A percentile compares a stretch with the other conserved stretches of the same genome.
Evolutionary conservation across 2,329 filamentous ascomycete species (phyloP).

Genomic region (Pestalotiopsis sp.): DNA sequence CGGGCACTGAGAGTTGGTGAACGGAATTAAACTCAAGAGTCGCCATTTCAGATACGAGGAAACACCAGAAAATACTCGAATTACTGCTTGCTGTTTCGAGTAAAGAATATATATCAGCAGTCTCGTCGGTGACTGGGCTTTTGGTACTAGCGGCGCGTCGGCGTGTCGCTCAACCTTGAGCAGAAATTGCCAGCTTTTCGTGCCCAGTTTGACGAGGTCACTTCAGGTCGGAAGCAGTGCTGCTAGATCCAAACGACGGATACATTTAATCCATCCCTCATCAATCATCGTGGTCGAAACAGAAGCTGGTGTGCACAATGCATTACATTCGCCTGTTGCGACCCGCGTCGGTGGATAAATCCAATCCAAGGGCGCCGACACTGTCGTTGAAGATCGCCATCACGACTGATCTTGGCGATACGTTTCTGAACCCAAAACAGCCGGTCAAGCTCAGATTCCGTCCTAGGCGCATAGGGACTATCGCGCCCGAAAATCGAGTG

Average conservation of each 20-base stretch:
- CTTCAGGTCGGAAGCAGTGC: no score
- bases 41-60: no score
- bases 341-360: constrained; percentile 41
- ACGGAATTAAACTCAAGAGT: background rate
- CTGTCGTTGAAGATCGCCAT: constrained; percentile 52
- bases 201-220: no score
- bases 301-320: constrained; percentile 37
- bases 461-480: constrained; percentile 30
- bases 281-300: background rate
- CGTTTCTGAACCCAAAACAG: constrained; percentile 49
- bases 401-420: constrained; percentile 61
- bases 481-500: constrained; percentile 26
- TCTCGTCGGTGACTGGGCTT: no score
- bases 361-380: constrained; percentile 21
- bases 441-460: constrained; percentile 44
- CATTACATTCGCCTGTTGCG: constrained; percentile 61
- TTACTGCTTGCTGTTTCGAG: no score
- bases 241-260: no score
- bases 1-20: background rate
- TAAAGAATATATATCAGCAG: no score
- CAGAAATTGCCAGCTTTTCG: no score
- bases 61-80: no score
- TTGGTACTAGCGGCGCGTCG: no score
- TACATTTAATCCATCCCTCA: background rate
- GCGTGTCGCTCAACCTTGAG: no score